Evolutionary conservation across 768 basidiomycete genomes (phyloP), one percentile per base, ranked within the genome.

Genomic region (Leccinum incarnatum): DNA sequence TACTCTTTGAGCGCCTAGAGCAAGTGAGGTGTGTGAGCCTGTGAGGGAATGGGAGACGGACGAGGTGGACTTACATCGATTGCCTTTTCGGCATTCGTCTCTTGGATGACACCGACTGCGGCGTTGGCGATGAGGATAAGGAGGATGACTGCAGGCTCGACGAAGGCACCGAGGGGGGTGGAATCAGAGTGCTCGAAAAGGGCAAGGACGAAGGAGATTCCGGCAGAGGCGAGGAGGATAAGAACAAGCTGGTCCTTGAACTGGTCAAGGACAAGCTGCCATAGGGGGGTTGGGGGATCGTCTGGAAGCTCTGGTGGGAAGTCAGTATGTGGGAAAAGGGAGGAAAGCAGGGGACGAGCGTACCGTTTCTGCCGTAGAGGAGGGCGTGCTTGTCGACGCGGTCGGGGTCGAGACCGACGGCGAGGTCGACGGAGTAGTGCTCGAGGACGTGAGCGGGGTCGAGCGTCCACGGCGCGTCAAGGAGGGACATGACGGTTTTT

Each of bases 231-330:
- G 49, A 99, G 88, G 34, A 99, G 83, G 69, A 99, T 98, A 62
- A 99, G 87, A 45, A 99, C 96, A 29, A 99, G 85, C 74, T 97
- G 94, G 76, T 99, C 96, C 79, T 98, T 90, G 82, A 99, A 99
- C 76, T 99, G 96, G 65, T 97, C 95, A n/a, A 99, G 81, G 59
- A 99, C 89, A 60, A 98, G 86, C 69, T 93, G 83, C 93, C 94
- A 95, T 32, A 98, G 70, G 4, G 95, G 92, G 4, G 96, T 97
- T 3, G 92, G 77, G 0, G 92, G 88, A 10, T 95, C 93, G 69
- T 97, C 94, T 11, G 96, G 95, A 7, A 99, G 81, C 69, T 92
- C 96, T 98, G 72, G 14, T 51, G 45, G 51, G 23, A 23, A 29
- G 72, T 23, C 55, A 46, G 46, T 27, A 15, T 11, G 45, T 34